Percentiles rank a stretch among this genome's conserved stretches.
phyloP scores from a whole-genome alignment of 1,284 basidiomycete genomes.

The Xanthoconium separans region DNA sequence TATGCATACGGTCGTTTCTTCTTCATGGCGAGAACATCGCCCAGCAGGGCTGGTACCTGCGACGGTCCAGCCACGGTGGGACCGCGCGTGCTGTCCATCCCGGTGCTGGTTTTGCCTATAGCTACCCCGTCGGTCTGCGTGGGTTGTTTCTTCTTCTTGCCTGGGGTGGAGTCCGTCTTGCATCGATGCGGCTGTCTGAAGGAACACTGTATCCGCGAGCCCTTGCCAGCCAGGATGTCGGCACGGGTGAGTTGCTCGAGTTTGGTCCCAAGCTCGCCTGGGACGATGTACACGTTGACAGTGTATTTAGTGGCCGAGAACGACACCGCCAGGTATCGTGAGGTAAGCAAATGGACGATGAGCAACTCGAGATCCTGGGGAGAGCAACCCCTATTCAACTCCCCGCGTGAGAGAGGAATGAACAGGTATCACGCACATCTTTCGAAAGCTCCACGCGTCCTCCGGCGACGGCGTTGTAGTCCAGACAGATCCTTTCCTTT shows the following conservation, averaged over 20 bases:
- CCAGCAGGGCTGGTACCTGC: background rate
- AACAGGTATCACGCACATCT: conserved; percentile 49
- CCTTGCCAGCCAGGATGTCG: conserved; percentile 42
- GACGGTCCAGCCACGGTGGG: conserved; percentile 18
- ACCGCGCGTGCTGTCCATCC: background rate
- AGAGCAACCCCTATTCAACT: background rate
- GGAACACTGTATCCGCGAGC: conserved; percentile 34
- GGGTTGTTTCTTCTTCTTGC: conserved; percentile 12
- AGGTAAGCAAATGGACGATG: conserved; percentile 63
- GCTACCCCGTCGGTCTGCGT: background rate
- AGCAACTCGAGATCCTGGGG: conserved; percentile 72
- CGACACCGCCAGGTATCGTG: conserved; percentile 51
- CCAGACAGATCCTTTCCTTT: conserved; percentile 51
- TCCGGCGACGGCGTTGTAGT: conserved; percentile 58
- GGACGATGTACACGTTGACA: conserved; percentile 62
- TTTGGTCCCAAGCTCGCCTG: conserved; percentile 49
- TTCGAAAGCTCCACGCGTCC: conserved; percentile 64
- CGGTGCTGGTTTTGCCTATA: background rate
- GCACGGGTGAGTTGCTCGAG: conserved; percentile 55
- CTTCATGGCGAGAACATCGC: background rate
- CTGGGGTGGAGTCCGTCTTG: conserved; percentile 3
- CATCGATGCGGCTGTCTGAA: conserved; percentile 29
- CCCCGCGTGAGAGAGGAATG: background rate
- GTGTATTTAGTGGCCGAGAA: conserved; percentile 57
- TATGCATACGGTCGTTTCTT: conserved; percentile 17